Evolutionary conservation across 371 early-diverging fungal species (phyloP), one percentile per base, ranked within the genome.

Genomic region (Mucor plumbeus): DNA sequence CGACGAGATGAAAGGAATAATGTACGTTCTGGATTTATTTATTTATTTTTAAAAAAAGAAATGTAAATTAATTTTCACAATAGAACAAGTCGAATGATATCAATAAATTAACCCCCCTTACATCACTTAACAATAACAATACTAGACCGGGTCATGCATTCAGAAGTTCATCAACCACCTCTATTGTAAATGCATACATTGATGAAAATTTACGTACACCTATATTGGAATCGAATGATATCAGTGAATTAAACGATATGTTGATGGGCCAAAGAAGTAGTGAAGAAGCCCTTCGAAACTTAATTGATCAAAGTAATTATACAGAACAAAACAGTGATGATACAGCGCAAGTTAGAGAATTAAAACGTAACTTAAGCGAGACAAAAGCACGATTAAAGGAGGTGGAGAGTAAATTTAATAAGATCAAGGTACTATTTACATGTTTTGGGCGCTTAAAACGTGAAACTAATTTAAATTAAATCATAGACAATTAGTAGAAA

Each of bases 401-500:
- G 47, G 75, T 80, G 1, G 78, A 79, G 31, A 61, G 59, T 15
- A 79, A 84, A 53, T 78, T 81, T n/a, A 78, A 67, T 31, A 79
- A 78, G 36, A 79, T 81, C 55, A 81, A 83, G 76, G 83, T 79
- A 64, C 48, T 53, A 10, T 43, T 14, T 40, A 15, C 9, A 31
- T 34, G 7, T 10, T 7, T 7, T 31, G 15, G 0, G 43, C 8
- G n/a, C n/a, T 7, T 19, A 47, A 47, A 53, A 31, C 53, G 14
- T 53, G 53, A 53, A 31, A 31, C 19, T 53, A 53, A 53, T 31
- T 26, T 53, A 31, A 15, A 44, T 44, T 44, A 7, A 39, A 1
- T 44, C n/a, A 35, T 58, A 83, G 84, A 64, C 71, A 10, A 78
- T 80, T 43, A 80, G 82, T 61, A 59, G 82, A 65, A 78, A 78